Evolutionary conservation across 352 stramenopile species (phyloP).

Genomic region (Phytophthora pinifolia): DNA sequence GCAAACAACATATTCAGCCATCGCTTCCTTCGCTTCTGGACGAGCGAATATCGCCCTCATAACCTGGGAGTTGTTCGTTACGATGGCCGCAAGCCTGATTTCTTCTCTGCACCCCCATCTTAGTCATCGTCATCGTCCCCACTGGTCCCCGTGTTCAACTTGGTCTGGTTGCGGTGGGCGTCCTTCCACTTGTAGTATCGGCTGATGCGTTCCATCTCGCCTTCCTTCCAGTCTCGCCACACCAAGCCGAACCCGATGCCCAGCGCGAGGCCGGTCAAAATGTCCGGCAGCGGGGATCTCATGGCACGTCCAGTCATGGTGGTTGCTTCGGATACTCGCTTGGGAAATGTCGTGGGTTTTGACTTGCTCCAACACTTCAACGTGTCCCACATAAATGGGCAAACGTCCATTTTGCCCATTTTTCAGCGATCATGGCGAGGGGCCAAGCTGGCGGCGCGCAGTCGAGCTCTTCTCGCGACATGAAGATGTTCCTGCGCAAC

Average conservation of each 20-base stretch:
- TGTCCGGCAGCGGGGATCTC: constrained; percentile 74
- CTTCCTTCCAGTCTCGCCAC: constrained; percentile 63
- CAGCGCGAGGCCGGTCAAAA: constrained; percentile 58
- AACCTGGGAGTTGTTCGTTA: too few species aligned
- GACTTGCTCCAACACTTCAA: background rate
- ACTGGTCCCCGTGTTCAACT: background rate
- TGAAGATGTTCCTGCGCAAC: constrained; percentile 85
- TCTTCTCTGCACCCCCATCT: background rate
- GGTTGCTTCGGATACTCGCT: background rate
- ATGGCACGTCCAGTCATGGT: constrained; percentile 20
- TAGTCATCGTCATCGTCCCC: constrained; percentile 41
- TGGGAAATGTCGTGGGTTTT: background rate
- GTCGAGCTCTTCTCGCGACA: constrained; percentile 64
- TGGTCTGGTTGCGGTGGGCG: constrained; percentile 16
- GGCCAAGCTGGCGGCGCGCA: constrained; percentile 32
- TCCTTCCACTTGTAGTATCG: constrained; percentile 79
- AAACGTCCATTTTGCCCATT: constrained; percentile 1
- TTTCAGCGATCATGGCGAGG: constrained; percentile 17
- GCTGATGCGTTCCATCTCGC: constrained; percentile 66
- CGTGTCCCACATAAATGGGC: too few species aligned
- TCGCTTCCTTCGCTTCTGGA: too few species aligned
- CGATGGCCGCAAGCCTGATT: too few species aligned
- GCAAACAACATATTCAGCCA: too few species aligned
- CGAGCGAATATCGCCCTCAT: too few species aligned
- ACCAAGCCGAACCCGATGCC: constrained; percentile 35